Percentiles rank a stretch among this genome's conserved stretches.
Evolutionary conservation across 441 rosid genomes (phyloP).

Genomic region (Brassica balearica): DNA sequence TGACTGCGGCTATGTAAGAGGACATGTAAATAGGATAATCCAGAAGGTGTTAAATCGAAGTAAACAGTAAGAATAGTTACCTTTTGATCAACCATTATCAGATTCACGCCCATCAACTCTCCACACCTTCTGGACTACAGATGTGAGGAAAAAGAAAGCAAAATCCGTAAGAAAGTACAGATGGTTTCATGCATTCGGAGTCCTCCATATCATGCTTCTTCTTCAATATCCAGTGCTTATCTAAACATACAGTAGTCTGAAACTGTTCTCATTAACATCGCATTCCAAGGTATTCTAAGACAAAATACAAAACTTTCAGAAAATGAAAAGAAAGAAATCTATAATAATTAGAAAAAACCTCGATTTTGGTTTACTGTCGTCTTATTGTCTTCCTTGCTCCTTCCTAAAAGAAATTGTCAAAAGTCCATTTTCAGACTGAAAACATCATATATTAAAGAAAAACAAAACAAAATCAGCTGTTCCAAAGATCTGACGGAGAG

Average conservation of each 20-base stretch:
- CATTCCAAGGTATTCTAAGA: not conserved
- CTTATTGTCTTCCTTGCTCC: not conserved
- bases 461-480: constrained; percentile 1
- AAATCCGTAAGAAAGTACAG: too few species aligned
- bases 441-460: not conserved
- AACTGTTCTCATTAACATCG: not conserved
- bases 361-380: not conserved
- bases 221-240: too few species aligned
- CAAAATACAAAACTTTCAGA: not conserved
- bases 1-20: too few species aligned
- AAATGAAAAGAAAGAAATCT: not conserved
- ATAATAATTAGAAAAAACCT: not conserved
- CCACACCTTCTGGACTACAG: too few species aligned
- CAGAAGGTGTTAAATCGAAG: too few species aligned
- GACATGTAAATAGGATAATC: too few species aligned
- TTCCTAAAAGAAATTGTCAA: not conserved
- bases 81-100: too few species aligned
- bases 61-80: too few species aligned
- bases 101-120: too few species aligned
- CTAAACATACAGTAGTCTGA: not conserved
- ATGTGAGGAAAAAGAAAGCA: too few species aligned
- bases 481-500: constrained; percentile 47
- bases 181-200: too few species aligned
- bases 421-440: not conserved
- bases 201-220: too few species aligned